Evolutionary conservation across 495 filamentous ascomycete genomes (phyloP), one percentile per base, ranked within the genome.

Genomic region (Neurospora sp.): DNA sequence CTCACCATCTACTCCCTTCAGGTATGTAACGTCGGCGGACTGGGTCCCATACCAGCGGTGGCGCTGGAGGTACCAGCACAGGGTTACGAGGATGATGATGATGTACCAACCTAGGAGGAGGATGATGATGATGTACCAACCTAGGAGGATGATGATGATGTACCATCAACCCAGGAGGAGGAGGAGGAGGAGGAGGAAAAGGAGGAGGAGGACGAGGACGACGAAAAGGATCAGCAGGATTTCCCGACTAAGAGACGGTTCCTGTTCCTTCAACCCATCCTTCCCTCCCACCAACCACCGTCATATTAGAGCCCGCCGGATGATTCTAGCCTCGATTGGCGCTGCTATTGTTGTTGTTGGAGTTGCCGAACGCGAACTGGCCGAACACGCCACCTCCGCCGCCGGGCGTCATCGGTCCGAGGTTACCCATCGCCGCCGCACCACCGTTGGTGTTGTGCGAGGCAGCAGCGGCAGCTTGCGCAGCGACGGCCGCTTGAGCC

Each of bases 381-480:
- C 88, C 87, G 81, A 89, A 89, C 12, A 91, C 89, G 38, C 91
- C 90, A 38, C 89, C 89, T 4, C 87, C 88, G 12, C 87, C 89
- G 39, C 91, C 91, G 0, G 92, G 92, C 6, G 92, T 93, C 83
- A 91, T 86, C 8, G 90, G 84, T 16, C 88, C 89, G 78, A 90
- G 86, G 9, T 85, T 87, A 39, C 83, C 74, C 7, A 54, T 5
- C 27, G 54, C 54, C 54, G 54, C 54, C 23, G 54, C 72, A 35
- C 39, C 69, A 6, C 83, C 81, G 72, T 86, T 86, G 37, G 82
- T 84, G 59, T 82, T 86, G 72, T 89, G 88, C 38, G 85, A 84
- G 6, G 54, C 54, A 14, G 54, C 85, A 16, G 31, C 31, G 3
- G 31, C 31, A 31, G 31, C 31, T 2, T 31, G 31, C 31, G 31